These are phyloP conservation scores for Globisporangium nagaii DNA, from an alignment of 352 stramenopile genomes.

Conservation along the genomic window DNA sequence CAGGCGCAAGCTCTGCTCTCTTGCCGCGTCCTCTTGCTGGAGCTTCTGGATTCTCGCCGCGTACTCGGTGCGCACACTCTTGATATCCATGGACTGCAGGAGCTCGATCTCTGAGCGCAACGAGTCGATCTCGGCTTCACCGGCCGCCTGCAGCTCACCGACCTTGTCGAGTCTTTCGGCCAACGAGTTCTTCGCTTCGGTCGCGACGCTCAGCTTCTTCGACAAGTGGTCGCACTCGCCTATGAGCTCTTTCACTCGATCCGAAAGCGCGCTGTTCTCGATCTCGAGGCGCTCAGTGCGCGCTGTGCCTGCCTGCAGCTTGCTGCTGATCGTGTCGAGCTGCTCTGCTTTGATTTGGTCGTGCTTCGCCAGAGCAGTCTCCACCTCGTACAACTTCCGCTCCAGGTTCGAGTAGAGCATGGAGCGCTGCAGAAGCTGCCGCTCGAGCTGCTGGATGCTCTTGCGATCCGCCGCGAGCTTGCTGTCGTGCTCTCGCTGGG, in stretches of 20 bases:
- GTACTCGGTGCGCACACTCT: constrained; percentile 39
- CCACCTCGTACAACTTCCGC: constrained; percentile 69
- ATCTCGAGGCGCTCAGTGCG: constrained; percentile 26
- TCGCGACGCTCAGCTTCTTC: constrained; percentile 28
- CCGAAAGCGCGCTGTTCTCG: constrained; percentile 31
- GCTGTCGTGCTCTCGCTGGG: constrained; percentile 68
- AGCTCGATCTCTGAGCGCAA: constrained; percentile 59
- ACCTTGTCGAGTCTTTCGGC: constrained; percentile 47
- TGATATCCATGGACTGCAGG: constrained; percentile 58
- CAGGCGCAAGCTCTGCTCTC: constrained; percentile 39
- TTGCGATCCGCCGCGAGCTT: constrained; percentile 52
- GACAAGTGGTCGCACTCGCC: constrained; percentile 29
- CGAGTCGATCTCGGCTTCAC: constrained; percentile 46
- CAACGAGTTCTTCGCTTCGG: constrained; percentile 45
- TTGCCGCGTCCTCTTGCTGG: constrained; percentile 35
- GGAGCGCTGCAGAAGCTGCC: constrained; percentile 62
- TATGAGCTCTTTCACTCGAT: constrained; percentile 20
- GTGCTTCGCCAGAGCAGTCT: constrained; percentile 45
- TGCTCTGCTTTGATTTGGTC: constrained; percentile 44
- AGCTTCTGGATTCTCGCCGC: constrained; percentile 38
- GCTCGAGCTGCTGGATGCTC: constrained; percentile 68
- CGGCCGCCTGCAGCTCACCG: constrained; percentile 24
- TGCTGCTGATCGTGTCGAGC: constrained; percentile 24
- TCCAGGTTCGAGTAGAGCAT: constrained; percentile 59
- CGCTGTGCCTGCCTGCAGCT: constrained; percentile 21